Conservation (phyloP, 2,329 filamentous ascomycete species). For the Metarhizium anisopliae region DNA sequence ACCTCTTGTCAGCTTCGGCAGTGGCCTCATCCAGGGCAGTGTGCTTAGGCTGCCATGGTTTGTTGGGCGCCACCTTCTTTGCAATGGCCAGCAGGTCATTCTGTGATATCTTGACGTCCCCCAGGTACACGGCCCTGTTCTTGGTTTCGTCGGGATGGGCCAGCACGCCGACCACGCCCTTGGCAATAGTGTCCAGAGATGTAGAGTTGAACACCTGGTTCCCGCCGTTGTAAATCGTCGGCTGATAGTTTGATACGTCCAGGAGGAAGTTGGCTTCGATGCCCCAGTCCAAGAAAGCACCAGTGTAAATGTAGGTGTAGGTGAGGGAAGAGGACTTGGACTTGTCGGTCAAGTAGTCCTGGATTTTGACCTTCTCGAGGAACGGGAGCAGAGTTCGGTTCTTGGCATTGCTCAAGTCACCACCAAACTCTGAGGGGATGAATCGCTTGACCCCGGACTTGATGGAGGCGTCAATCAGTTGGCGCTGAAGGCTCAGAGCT, state of each 20-base stretch:
- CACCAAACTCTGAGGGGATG: conserved; percentile 49
- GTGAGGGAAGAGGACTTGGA: conserved; percentile 32
- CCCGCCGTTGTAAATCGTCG: conserved; percentile 40
- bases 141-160: conserved; percentile 40
- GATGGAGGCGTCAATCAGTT: conserved; percentile 49
- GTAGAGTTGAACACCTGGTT: conserved; percentile 38
- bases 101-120: conserved; percentile 35
- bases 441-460: conserved; percentile 53
- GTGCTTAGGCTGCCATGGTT: conserved; percentile 36
- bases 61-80: conserved; percentile 37
- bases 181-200: conserved; percentile 34
- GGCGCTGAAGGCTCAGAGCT: conserved; percentile 26
- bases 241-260: conserved; percentile 28
- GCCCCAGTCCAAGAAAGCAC: conserved; percentile 52
- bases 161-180: conserved; percentile 40
- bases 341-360: conserved; percentile 31
- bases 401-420: conserved; percentile 23
- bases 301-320: conserved; percentile 46
- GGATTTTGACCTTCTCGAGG: conserved; percentile 34
- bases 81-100: conserved; percentile 33
- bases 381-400: conserved; percentile 40
- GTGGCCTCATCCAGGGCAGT: conserved; percentile 18
- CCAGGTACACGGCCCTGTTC: conserved; percentile 39
- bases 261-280: conserved; percentile 33
- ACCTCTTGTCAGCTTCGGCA: conserved; percentile 17